A percentile compares a stretch with the other conserved stretches of the same genome.
phyloP scores from a whole-genome alignment of 495 filamentous ascomycete genomes.

The Acidomyces sp. region DNA sequence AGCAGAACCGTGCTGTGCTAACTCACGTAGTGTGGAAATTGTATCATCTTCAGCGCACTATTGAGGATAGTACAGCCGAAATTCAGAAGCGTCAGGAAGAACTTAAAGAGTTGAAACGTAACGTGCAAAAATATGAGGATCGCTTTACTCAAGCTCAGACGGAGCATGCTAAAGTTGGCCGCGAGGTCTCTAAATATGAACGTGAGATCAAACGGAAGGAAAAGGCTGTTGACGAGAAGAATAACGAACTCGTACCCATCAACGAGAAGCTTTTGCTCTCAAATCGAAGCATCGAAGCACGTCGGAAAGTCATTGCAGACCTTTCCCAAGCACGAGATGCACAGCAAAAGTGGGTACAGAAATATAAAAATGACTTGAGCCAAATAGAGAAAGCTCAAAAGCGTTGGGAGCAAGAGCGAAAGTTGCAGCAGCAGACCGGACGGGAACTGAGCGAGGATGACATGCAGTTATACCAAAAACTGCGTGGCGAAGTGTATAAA shows the following conservation, averaged over 20 bases:
- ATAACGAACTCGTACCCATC: conserved; percentile 75
- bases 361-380: conserved; percentile 63
- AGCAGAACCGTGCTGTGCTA: conserved; percentile 83
- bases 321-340: conserved; percentile 63
- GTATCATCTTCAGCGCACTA: conserved; percentile 84
- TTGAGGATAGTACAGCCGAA: conserved; percentile 79
- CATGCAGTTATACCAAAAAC: conserved; percentile 75
- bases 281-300: conserved; percentile 50
- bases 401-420: conserved; percentile 78
- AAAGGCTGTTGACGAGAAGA: conserved; percentile 74
- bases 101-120: conserved; percentile 81
- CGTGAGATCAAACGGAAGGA: conserved; percentile 71
- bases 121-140: conserved; percentile 71
- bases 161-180: conserved; percentile 65
- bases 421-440: conserved; percentile 67
- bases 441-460: conserved; percentile 75
- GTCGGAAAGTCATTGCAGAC: conserved; percentile 50
- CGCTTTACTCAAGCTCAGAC: conserved; percentile 76
- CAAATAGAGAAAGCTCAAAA: conserved; percentile 82
- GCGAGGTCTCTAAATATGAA: conserved; percentile 70
- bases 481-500: conserved; percentile 75
- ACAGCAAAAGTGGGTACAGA: conserved; percentile 50
- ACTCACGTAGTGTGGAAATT: conserved; percentile 95
- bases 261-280: conserved; percentile 88
- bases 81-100: conserved; percentile 94